A percentile compares a stretch with the other conserved stretches of the same genome.
Conservation (phyloP, 306 rosid genomes). For the Cicer yamashitae region DNA sequence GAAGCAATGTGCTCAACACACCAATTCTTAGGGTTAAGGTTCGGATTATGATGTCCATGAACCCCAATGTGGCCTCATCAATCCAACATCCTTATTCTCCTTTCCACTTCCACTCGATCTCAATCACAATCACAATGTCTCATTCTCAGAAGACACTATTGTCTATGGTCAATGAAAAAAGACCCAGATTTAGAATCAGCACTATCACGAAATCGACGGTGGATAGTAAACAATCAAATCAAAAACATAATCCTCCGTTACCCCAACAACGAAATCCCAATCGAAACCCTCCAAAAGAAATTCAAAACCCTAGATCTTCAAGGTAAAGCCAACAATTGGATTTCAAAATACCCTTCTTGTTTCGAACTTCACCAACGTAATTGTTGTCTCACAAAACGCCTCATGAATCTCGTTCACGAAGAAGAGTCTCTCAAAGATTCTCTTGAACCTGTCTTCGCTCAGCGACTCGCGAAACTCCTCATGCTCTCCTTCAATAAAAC, state of each 20-base stretch:
- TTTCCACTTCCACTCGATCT: not conserved
- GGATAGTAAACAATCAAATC: conserved; percentile 86
- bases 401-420: conserved; percentile 71
- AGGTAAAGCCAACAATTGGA: conserved; percentile 87
- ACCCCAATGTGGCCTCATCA: not conserved
- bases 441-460: conserved; percentile 60
- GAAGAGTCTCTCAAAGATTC: conserved; percentile 68
- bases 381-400: conserved; percentile 69
- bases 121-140: not conserved
- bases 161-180: conserved; percentile 90
- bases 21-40: too few relatives aligned
- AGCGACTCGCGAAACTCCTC: conserved; percentile 66
- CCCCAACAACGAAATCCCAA: conserved; percentile 65
- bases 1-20: not conserved
- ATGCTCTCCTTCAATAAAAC: conserved; percentile 68
- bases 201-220: conserved; percentile 77
- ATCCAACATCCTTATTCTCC: not conserved
- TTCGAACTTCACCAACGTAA: conserved; percentile 62
- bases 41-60: not conserved
- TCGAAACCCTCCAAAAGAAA: conserved; percentile 72
- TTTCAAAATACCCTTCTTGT: conserved; percentile 82
- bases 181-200: conserved; percentile 81
- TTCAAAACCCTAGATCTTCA: conserved; percentile 88
- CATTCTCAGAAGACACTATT: conserved; percentile 45
- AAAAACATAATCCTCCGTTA: conserved; percentile 78